These are phyloP conservation scores for Acanthamoeba quina DNA, from an alignment of 208 protist genomes.

Conservation along the genomic window DNA sequence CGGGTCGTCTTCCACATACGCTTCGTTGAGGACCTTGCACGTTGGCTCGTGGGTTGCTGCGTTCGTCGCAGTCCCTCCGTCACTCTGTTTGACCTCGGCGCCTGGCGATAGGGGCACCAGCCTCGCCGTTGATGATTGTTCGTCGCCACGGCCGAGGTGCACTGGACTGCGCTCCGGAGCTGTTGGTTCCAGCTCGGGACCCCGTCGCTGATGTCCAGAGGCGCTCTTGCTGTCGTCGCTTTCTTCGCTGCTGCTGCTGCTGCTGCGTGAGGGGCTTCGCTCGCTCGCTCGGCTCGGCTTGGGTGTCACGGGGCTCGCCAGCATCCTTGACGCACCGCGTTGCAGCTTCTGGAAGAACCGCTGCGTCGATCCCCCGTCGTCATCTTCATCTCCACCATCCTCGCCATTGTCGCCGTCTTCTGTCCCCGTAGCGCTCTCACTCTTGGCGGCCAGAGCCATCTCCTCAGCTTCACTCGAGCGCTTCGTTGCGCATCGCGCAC, in stretches of 20 bases:
- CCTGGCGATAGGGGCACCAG: no score
- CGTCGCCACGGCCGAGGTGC: no score
- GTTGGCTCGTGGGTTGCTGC: no score
- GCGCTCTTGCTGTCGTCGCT: neutral
- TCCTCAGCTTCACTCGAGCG: no score
- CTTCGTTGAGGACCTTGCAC: no score
- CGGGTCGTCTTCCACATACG: no score
- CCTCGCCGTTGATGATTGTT: no score
- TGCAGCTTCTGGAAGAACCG: neutral
- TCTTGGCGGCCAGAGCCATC: no score
- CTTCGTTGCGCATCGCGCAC: no score
- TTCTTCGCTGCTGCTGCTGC: neutral
- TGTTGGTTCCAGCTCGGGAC: neutral
- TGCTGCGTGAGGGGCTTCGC: neutral
- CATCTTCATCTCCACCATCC: neutral
- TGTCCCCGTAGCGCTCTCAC: neutral
- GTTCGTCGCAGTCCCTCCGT: no score
- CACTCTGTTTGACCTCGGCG: no score
- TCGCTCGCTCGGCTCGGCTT: neutral
- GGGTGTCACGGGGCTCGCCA: neutral
- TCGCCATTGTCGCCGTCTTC: neutral
- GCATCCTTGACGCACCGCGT: neutral
- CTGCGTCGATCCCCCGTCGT: neutral
- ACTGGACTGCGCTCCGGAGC: no score
- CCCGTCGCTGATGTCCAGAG: neutral